phyloP scores from a whole-genome alignment of 129 eudicot species.

The Glebionis coronaria region DNA sequence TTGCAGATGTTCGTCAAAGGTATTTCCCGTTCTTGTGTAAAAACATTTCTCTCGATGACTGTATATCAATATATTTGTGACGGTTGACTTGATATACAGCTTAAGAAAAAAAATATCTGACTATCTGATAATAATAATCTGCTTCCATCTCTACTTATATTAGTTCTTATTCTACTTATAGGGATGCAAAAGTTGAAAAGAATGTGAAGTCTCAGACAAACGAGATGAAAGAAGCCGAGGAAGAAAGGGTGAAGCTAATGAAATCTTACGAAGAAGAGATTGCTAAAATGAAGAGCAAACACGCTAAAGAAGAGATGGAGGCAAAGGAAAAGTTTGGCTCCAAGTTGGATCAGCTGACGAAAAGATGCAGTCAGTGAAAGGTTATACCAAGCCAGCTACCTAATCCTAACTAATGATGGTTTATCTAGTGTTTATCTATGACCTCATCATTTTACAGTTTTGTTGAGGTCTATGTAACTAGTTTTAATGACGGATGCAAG shows the following conservation, averaged over 20 bases:
- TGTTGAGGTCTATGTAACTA: conserved; percentile 13
- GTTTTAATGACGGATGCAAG: background rate
- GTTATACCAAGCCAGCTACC: too few species aligned
- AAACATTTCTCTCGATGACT: background rate
- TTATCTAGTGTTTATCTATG: background rate
- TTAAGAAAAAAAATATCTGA: too few species aligned
- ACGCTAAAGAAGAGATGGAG: too few species aligned
- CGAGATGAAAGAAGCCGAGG: too few species aligned
- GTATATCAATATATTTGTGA: background rate
- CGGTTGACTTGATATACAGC: background rate
- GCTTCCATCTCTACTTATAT: background rate
- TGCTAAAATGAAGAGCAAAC: conserved; percentile 43
- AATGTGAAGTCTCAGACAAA: too few species aligned
- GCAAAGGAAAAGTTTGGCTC: conserved; percentile 56
- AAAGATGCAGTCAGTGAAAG: conserved; percentile 37
- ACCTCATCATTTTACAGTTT: too few species aligned
- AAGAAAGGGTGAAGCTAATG: conserved; percentile 24
- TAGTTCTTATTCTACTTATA: conserved; percentile 2
- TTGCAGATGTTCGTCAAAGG: conserved; percentile 47
- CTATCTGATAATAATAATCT: too few species aligned
- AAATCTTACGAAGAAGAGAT: conserved; percentile 35
- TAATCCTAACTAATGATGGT: conserved; percentile 8
- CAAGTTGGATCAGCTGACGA: conserved; percentile 40
- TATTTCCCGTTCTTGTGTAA: conserved; percentile 16
- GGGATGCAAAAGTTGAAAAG: too few species aligned